A percentile compares a stretch with the other conserved stretches of the same genome.
phyloP scores from a whole-genome alignment of 805 yeast genomes.

The Suhomyces sp. region DNA sequence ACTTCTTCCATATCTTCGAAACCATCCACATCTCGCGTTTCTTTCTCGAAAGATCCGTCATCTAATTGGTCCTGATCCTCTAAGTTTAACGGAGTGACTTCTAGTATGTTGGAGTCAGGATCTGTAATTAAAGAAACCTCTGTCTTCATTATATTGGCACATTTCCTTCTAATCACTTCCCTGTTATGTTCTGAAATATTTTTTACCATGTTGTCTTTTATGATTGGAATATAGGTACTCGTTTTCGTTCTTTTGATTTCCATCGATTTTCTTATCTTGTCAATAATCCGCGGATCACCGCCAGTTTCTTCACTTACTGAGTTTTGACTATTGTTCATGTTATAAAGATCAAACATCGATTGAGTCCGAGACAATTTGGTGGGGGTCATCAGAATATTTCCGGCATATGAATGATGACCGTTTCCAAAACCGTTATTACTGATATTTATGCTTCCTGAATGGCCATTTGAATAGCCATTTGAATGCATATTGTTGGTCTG shows the following conservation, averaged over 20 bases:
- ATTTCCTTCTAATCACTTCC: conserved; percentile 18
- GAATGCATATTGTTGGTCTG: conserved; percentile 2
- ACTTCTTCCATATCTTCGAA: conserved; percentile 8
- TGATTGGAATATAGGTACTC: conserved; percentile 21
- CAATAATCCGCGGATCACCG: not conserved
- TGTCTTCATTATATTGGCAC: conserved; percentile 22
- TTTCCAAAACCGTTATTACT: not conserved
- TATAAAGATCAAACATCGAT: conserved; percentile 31
- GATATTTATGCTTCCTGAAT: not conserved
- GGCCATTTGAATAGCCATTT: conserved; percentile 1
- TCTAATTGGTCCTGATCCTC: not conserved
- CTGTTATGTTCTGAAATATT: conserved; percentile 20
- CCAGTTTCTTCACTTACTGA: not conserved
- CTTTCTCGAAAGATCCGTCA: not conserved
- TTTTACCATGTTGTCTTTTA: conserved; percentile 14
- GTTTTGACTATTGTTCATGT: conserved; percentile 3
- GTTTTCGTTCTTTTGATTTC: conserved; percentile 15
- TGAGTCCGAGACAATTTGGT: conserved; percentile 31
- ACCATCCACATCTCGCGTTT: not conserved
- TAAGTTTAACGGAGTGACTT: conserved; percentile 1
- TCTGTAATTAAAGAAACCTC: not conserved
- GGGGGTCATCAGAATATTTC: conserved; percentile 10
- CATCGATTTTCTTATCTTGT: not conserved
- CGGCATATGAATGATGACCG: not conserved
- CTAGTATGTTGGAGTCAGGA: conserved; percentile 1